phyloP scores from a whole-genome alignment of 768 basidiomycete species.

The Trametes cubensis region DNA sequence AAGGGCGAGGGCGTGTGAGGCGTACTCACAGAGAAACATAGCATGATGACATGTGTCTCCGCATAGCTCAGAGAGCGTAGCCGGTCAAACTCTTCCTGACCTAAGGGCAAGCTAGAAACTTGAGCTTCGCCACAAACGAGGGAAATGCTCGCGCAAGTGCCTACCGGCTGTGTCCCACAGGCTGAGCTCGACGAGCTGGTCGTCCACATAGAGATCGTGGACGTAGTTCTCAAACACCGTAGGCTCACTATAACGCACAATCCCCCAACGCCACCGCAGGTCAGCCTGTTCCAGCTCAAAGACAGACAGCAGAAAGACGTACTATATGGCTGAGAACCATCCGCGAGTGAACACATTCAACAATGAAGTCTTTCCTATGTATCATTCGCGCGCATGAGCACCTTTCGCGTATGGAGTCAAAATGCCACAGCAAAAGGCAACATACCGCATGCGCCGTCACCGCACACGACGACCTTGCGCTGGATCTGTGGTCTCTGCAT shows the following conservation, averaged over 20 bases:
- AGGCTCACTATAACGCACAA: constrained; percentile 60
- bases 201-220: constrained; percentile 85
- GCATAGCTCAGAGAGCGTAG: constrained; percentile 94
- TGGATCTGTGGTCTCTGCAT: constrained; percentile 40
- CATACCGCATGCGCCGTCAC: constrained; percentile 93
- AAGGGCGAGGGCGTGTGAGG: neutral
- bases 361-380: constrained; percentile 75
- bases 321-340: constrained; percentile 95
- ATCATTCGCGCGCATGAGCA: neutral
- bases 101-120: constrained; percentile 47
- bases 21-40: constrained; percentile 85
- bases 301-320: constrained; percentile 34
- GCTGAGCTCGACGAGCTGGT: constrained; percentile 85
- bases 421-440: constrained; percentile 4
- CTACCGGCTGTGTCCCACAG: constrained; percentile 97
- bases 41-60: constrained; percentile 94
- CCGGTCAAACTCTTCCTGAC: constrained; percentile 95
- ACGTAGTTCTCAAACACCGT: constrained; percentile 99
- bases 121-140: constrained; percentile 21
- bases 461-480: constrained; percentile 85
- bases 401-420: neutral
- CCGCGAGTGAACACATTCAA: constrained; percentile 89
- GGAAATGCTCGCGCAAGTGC: constrained; percentile 28
- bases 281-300: neutral
- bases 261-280: neutral